phyloP scores from a whole-genome alignment of 2,329 filamentous ascomycete species.

The Ceratocystis smalleyi region DNA sequence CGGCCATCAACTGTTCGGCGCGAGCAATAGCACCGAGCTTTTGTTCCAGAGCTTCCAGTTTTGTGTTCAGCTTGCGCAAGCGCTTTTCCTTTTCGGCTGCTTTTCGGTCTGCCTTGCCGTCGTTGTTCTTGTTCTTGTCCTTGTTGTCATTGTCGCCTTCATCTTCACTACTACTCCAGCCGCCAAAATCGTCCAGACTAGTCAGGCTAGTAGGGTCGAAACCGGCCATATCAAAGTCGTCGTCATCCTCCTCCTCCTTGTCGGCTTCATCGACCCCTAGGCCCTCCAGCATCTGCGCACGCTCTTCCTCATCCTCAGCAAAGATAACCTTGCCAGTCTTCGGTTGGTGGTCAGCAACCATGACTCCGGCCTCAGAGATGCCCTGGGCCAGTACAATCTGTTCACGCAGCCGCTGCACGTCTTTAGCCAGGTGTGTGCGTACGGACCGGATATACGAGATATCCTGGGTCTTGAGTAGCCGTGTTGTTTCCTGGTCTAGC shows the following conservation, averaged over 20 bases:
- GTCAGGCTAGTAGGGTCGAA: conserved; percentile 18
- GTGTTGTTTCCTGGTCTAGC: conserved; percentile 40
- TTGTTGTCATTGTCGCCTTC: conserved; percentile 30
- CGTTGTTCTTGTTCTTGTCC: conserved; percentile 23
- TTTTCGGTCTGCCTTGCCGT: conserved; percentile 20
- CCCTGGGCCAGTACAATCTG: conserved; percentile 32
- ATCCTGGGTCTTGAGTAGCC: conserved; percentile 55
- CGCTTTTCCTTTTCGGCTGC: conserved; percentile 20
- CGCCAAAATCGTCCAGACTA: conserved; percentile 12
- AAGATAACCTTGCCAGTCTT: conserved; percentile 29
- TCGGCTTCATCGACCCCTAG: conserved; percentile 23
- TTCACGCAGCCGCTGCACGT: conserved; percentile 40
- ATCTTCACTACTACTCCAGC: conserved; percentile 22
- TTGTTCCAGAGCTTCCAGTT: conserved; percentile 36
- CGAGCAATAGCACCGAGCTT: conserved; percentile 39
- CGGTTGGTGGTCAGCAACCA: background rate
- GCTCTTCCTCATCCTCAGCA: conserved; percentile 22
- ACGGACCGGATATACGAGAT: conserved; percentile 48
- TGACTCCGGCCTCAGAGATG: conserved; percentile 17
- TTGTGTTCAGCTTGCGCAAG: conserved; percentile 32
- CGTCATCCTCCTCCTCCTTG: conserved; percentile 22
- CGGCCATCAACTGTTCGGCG: conserved; percentile 41
- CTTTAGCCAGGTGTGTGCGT: conserved; percentile 43
- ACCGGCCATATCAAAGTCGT: conserved; percentile 16
- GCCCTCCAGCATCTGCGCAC: conserved; percentile 21